Evolutionary conservation across 352 stramenopile genomes (phyloP).

Genomic region (Phytophthora meadii): DNA sequence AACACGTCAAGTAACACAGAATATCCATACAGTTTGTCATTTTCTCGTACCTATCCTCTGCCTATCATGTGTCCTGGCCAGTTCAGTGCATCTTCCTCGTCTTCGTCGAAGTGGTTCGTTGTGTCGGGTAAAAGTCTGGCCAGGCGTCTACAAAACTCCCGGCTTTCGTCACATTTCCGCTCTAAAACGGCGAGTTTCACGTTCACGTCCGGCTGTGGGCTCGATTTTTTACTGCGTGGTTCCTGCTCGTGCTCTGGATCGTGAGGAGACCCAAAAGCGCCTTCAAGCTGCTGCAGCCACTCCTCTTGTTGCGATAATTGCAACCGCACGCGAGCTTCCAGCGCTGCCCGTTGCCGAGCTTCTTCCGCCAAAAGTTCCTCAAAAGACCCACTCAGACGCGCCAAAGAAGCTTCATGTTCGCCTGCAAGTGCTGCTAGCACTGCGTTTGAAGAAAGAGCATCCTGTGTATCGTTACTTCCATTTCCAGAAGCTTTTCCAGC

Average conservation of each 20-base stretch:
- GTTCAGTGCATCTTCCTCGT: constrained; percentile 25
- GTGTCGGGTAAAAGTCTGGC: constrained; percentile 21
- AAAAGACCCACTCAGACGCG: constrained; percentile 70
- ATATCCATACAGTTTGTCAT: constrained; percentile 28
- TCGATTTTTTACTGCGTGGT: constrained; percentile 9
- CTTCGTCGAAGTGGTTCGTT: constrained; percentile 15
- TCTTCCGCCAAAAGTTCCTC: constrained; percentile 68
- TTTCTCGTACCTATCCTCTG: constrained; percentile 32
- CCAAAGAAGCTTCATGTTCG: constrained; percentile 79
- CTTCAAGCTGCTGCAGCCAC: constrained; percentile 83
- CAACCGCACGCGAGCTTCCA: constrained; percentile 66
- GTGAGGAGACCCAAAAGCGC: constrained; percentile 64
- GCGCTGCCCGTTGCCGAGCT: constrained; percentile 60
- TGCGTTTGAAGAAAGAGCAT: constrained; percentile 49
- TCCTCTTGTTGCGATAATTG: constrained; percentile 76
- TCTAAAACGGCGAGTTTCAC: constrained; percentile 31
- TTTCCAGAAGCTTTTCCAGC: constrained; percentile 4
- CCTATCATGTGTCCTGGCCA: constrained; percentile 41
- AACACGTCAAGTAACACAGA: background rate
- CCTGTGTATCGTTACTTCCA: background rate
- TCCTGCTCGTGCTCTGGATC: constrained; percentile 40
- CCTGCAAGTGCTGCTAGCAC: constrained; percentile 66
- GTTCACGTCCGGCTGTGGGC: constrained; percentile 10
- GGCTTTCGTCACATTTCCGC: constrained; percentile 39
- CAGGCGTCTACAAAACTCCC: constrained; percentile 23